These are phyloP conservation scores for Candida berthetii DNA, from an alignment of 805 yeast species.

Conservation along the genomic window DNA sequence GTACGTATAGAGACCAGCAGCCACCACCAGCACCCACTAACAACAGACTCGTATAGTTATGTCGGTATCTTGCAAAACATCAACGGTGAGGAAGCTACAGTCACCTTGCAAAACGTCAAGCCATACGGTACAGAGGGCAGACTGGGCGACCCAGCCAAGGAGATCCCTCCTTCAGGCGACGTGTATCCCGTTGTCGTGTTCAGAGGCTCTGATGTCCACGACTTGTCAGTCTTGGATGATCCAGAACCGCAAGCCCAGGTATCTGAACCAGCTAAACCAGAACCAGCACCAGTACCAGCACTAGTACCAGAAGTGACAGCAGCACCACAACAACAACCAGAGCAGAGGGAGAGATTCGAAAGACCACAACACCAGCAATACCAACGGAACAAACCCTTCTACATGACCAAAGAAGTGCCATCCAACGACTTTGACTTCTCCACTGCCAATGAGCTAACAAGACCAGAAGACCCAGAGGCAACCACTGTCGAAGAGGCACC, in stretches of 20 bases:
- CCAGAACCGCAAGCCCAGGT: conserved; percentile 23
- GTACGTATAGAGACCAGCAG: conserved; percentile 20
- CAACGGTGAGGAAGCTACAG: conserved; percentile 87
- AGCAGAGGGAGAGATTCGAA: conserved; percentile 7
- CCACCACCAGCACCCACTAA: conserved; percentile 14
- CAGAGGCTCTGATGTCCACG: conserved; percentile 90
- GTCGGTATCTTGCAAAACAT: conserved; percentile 86
- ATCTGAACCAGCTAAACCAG: conserved; percentile 3
- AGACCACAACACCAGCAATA: conserved; percentile 7
- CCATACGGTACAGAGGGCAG: conserved; percentile 93
- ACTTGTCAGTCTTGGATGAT: conserved; percentile 74
- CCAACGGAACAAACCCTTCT: conserved; percentile 2
- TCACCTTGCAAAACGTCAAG: conserved; percentile 72
- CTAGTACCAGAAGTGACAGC: conserved; percentile 4
- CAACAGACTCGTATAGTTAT: conserved; percentile 42
- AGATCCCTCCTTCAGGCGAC: conserved; percentile 63
- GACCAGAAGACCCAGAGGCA: conserved; percentile 7
- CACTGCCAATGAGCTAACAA: conserved; percentile 47
- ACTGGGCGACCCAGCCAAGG: conserved; percentile 58
- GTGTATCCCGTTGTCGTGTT: conserved; percentile 75
- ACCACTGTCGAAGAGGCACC: conserved; percentile 8
- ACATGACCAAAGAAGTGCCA: conserved; percentile 29
- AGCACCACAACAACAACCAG: conserved; percentile 3
- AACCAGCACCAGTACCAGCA: conserved; percentile 12
- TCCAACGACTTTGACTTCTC: conserved; percentile 71